These are phyloP conservation scores for Isabelozyma heimii DNA, from an alignment of 805 yeast genomes.

Conservation along the genomic window DNA sequence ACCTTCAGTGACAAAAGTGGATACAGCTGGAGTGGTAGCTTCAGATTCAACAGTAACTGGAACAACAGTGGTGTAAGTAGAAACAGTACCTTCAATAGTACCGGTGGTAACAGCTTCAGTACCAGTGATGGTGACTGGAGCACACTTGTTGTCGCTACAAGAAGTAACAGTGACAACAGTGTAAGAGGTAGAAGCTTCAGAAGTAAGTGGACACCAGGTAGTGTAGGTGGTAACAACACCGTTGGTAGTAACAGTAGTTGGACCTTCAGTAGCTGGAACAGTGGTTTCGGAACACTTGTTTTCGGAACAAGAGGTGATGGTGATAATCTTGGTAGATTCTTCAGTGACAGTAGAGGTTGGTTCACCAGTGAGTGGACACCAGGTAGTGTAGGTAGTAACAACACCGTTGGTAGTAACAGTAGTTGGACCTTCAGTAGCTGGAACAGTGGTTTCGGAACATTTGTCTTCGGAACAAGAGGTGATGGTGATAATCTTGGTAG, in stretches of 20 bases:
- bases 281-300: conserved; percentile 21
- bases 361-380: conserved; percentile 27
- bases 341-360: conserved; percentile 8
- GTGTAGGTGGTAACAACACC: conserved; percentile 3
- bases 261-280: conserved; percentile 7
- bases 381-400: conserved; percentile 38
- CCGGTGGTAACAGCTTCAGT: conserved; percentile 10
- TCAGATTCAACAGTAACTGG: conserved; percentile 12
- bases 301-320: conserved; percentile 28
- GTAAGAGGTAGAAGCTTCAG: conserved; percentile 1
- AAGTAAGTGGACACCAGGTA: conserved; percentile 29
- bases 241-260: not conserved
- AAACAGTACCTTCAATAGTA: conserved; percentile 7
- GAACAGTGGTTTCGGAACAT: conserved; percentile 23
- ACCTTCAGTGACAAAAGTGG: conserved; percentile 5
- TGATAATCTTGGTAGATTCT: conserved; percentile 16
- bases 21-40: conserved; percentile 8
- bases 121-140: conserved; percentile 2
- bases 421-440: conserved; percentile 24
- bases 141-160: not conserved
- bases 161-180: conserved; percentile 1
- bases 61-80: conserved; percentile 7
- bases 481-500: conserved; percentile 20
- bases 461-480: conserved; percentile 26
- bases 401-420: conserved; percentile 22